phyloP scores from a whole-genome alignment of 148 eudicot genomes.

The Diospyros lotus region DNA sequence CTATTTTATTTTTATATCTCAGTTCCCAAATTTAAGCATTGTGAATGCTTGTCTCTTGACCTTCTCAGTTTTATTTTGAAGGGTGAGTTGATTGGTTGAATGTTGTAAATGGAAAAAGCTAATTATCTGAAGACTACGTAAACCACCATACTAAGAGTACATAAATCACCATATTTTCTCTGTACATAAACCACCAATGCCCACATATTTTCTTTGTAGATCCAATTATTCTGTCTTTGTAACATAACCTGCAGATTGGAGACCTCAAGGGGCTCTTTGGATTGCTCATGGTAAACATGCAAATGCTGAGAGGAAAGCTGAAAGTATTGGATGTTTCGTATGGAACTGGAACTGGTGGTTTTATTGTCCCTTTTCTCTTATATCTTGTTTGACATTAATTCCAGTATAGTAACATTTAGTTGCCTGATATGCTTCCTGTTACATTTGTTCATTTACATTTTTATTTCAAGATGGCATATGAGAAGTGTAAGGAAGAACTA shows the following conservation, averaged over 20 bases:
- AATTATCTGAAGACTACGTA: background rate
- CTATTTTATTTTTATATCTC: background rate
- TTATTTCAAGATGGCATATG: background rate
- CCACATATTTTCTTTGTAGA: background rate
- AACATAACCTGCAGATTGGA: slow-evolving; percentile 55
- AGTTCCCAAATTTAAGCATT: background rate
- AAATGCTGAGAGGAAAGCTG: slow-evolving; percentile 69
- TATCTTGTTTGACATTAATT: background rate
- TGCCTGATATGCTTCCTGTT: background rate
- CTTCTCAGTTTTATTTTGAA: background rate
- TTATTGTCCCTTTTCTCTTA: background rate
- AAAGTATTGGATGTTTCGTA: slow-evolving; percentile 78
- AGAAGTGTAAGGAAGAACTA: background rate
- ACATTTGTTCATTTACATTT: background rate
- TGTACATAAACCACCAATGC: too few species aligned
- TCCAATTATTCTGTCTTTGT: background rate
- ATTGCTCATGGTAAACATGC: slow-evolving; percentile 59
- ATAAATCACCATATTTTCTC: background rate
- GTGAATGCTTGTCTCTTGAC: background rate
- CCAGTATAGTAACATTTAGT: background rate
- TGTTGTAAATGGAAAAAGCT: background rate
- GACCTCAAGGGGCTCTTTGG: slow-evolving; percentile 88
- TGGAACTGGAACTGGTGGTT: slow-evolving; percentile 74
- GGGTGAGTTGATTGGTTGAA: background rate
- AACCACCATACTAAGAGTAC: background rate